Percentiles rank a stretch among this genome's conserved stretches.
phyloP scores from a whole-genome alignment of 352 stramenopile species.

The Stephanocyclus meneghinianus region DNA sequence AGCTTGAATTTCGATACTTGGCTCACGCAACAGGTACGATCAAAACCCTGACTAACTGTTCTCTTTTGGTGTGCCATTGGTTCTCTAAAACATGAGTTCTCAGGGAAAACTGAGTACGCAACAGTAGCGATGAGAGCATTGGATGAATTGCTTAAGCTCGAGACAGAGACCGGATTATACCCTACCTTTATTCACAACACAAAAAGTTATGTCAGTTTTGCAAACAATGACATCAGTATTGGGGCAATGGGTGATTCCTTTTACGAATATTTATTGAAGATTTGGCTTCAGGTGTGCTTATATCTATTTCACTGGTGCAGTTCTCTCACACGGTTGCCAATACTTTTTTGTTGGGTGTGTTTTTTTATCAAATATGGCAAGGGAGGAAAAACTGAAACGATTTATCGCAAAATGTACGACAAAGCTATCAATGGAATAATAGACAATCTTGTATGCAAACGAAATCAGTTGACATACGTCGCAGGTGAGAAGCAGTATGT shows the following conservation, averaged over 20 bases:
- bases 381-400: slow-evolving; percentile 85
- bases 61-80: neutral
- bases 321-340: neutral
- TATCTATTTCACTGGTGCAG: neutral
- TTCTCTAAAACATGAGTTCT: neutral
- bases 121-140: slow-evolving; percentile 80
- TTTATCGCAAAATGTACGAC: slow-evolving; percentile 90
- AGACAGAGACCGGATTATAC: slow-evolving; percentile 85
- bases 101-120: slow-evolving; percentile 62
- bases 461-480: slow-evolving; percentile 65
- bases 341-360: neutral
- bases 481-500: slow-evolving; percentile 21
- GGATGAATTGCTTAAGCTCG: slow-evolving; percentile 72
- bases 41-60: neutral
- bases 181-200: slow-evolving; percentile 70
- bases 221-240: slow-evolving; percentile 85
- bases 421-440: slow-evolving; percentile 91
- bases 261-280: slow-evolving; percentile 98
- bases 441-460: slow-evolving; percentile 85
- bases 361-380: neutral
- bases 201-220: slow-evolving; percentile 40
- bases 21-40: slow-evolving; percentile 60
- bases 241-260: slow-evolving; percentile 94
- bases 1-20: slow-evolving; percentile 87
- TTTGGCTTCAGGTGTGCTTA: slow-evolving; percentile 88